Conservation (phyloP, 148 eudicot species). For the Arbutus unedo region DNA sequence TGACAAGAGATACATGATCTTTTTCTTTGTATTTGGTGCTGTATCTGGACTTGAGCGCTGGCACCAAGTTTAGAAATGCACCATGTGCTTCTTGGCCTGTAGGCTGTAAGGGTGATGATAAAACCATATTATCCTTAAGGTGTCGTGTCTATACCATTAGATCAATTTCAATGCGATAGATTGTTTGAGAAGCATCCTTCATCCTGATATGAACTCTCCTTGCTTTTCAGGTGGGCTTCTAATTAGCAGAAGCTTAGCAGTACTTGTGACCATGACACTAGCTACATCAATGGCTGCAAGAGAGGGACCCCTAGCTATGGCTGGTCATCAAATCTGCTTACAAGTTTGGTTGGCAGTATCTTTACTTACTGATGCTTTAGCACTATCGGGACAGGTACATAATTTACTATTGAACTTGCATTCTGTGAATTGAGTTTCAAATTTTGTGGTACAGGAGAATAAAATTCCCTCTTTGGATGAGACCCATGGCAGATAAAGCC, state of each 20-base stretch:
- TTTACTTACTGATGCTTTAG: constrained; percentile 94
- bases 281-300: constrained; percentile 92
- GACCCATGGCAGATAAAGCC: background rate
- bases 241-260: constrained; percentile 74
- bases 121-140: background rate
- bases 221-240: constrained; percentile 65
- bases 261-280: constrained; percentile 68
- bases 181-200: constrained; percentile 7
- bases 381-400: constrained; percentile 87
- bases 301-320: constrained; percentile 86
- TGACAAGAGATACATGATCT: background rate
- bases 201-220: background rate
- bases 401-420: background rate
- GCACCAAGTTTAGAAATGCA: background rate
- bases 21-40: background rate
- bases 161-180: background rate
- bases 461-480: background rate
- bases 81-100: constrained; percentile 3
- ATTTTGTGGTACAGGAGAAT: background rate
- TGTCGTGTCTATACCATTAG: no score
- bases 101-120: background rate
- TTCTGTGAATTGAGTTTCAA: background rate
- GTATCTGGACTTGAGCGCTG: constrained; percentile 1
- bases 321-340: constrained; percentile 86
- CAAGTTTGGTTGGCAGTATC: constrained; percentile 93